Percentiles rank a stretch among this genome's conserved stretches.
phyloP scores from a whole-genome alignment of 805 yeast genomes.

The Kodamaea fukazawae region DNA sequence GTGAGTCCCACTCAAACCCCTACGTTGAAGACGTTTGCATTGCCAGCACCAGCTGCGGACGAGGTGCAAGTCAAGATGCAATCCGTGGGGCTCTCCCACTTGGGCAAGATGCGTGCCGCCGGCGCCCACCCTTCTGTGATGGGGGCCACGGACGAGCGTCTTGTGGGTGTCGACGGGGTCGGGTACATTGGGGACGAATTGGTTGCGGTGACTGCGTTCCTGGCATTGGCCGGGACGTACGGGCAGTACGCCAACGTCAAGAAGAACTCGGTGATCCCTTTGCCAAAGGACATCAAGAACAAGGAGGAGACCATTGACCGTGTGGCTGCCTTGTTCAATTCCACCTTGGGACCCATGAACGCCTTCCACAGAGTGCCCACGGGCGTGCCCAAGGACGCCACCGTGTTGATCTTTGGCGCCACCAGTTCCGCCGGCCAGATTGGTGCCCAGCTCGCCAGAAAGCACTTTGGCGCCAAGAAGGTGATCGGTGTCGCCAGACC shows the following conservation, averaged over 20 bases:
- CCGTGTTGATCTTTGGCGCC: constrained; percentile 11
- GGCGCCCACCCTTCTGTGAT: constrained; percentile 11
- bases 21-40: constrained; percentile 1
- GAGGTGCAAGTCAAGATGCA: constrained; percentile 11
- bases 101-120: constrained; percentile 10
- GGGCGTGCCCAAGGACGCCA: constrained; percentile 7
- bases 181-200: constrained; percentile 10
- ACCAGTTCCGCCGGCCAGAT: constrained; percentile 12
- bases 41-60: constrained; percentile 9
- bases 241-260: constrained; percentile 9
- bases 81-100: constrained; percentile 12
- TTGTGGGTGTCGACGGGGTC: constrained; percentile 14
- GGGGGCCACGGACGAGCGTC: constrained; percentile 2
- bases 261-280: constrained; percentile 5
- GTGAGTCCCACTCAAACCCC: constrained; percentile 7
- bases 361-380: constrained; percentile 11
- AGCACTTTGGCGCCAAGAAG: constrained; percentile 8
- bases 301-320: constrained; percentile 7
- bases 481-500: constrained; percentile 11
- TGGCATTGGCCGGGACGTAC: constrained; percentile 7
- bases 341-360: constrained; percentile 10
- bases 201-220: constrained; percentile 10
- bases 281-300: constrained; percentile 7
- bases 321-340: constrained; percentile 13
- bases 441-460: constrained; percentile 10